Conservation (phyloP, 2,329 filamentous ascomycete species). For the Fusarium mangiferae region DNA sequence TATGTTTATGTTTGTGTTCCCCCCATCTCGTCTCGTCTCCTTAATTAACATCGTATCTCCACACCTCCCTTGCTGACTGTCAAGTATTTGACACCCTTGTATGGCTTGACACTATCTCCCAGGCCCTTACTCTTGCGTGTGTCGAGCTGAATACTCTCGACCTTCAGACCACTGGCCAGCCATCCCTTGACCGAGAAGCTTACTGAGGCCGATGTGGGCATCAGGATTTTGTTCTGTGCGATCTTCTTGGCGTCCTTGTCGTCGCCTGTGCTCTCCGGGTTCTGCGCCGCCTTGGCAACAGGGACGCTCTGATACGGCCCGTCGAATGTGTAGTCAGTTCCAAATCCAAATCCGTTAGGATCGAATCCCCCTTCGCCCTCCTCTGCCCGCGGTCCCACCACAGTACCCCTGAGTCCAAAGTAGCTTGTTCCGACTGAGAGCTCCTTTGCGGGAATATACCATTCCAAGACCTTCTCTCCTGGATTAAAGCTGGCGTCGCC, state of each 20-base stretch:
- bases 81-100: constrained; percentile 98
- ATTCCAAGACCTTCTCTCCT: constrained; percentile 78
- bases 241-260: constrained; percentile 66
- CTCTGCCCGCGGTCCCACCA: constrained; percentile 70
- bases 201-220: constrained; percentile 81
- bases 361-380: constrained; percentile 62
- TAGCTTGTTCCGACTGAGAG: constrained; percentile 72
- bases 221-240: constrained; percentile 78
- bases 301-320: constrained; percentile 65
- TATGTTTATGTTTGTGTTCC: constrained; percentile 1
- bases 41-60: constrained; percentile 66
- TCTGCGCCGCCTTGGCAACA: constrained; percentile 49
- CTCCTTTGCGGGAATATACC: constrained; percentile 84
- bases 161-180: constrained; percentile 73
- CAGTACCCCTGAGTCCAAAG: constrained; percentile 82
- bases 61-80: constrained; percentile 76
- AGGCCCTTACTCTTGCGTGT: constrained; percentile 85
- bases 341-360: constrained; percentile 63
- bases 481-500: constrained; percentile 87
- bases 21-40: background rate
- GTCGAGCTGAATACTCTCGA: constrained; percentile 75
- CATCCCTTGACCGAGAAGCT: constrained; percentile 78
- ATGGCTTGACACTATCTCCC: constrained; percentile 89
- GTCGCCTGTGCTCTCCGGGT: constrained; percentile 47
- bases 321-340: constrained; percentile 62